Conservation (phyloP, 2,329 filamentous ascomycete species). For the Cladosporium velox region DNA sequence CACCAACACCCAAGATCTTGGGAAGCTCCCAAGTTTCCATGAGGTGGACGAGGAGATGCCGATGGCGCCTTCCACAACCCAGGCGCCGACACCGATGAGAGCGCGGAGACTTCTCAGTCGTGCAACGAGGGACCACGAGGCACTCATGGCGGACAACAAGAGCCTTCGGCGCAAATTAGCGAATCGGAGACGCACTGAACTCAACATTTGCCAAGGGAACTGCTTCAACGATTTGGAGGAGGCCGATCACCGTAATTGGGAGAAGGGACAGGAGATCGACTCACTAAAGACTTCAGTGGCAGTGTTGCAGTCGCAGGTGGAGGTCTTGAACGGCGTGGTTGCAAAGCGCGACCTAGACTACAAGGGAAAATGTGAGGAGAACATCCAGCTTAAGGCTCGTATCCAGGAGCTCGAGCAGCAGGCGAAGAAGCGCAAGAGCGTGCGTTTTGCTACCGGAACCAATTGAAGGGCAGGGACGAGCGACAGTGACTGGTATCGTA, state of each 20-base stretch:
- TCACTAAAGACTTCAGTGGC: not conserved
- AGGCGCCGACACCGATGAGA: not conserved
- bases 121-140: not conserved
- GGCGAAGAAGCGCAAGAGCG: not conserved
- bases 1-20: not conserved
- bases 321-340: not conserved
- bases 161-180: not conserved
- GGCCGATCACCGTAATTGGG: not conserved
- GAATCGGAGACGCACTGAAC: not conserved
- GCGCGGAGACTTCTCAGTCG: not conserved
- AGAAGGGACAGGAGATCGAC: not conserved
- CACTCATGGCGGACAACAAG: not conserved
- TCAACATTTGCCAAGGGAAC: not conserved
- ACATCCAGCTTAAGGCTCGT: not conserved
- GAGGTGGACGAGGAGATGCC: not conserved
- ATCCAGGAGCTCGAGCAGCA: not conserved
- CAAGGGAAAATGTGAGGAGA: not conserved
- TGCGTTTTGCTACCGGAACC: not conserved
- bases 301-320: not conserved
- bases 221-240: not conserved
- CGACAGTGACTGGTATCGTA: not conserved
- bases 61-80: not conserved
- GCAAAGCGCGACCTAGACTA: not conserved
- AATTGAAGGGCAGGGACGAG: not conserved
- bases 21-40: not conserved